Evolutionary conservation across 371 early-diverging fungal genomes (phyloP), one percentile per base, ranked within the genome.

Genomic region (Pancytospora philotis): DNA sequence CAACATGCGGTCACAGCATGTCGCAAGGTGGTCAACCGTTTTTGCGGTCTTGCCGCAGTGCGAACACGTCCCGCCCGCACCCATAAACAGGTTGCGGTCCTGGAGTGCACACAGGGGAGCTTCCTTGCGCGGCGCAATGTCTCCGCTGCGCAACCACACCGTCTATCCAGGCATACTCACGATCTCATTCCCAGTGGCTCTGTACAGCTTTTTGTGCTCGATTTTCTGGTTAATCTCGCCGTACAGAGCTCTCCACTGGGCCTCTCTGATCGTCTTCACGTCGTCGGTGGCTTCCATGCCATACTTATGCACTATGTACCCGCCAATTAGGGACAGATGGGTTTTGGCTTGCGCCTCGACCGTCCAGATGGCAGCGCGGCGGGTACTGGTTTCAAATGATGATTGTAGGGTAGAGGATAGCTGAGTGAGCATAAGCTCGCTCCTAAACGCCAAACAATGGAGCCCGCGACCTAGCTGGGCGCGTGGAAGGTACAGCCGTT

Each of bases 221-320:
- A 19, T 6, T 53, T 53, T 53, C 28, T 53, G 16, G 27, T 53
- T 34, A 8, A 53, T 53, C 28, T 53, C 55, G 8, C 8, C 34
- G 28, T 53, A 53, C 55, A 53, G 28, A 10, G 34, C 16, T 19
- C 8, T 28, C 28, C 28, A 30, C 75, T 94, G 91, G 49, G 90
- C 90, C 85, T 93, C 93, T 90, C 92, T 31, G 28, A 67, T 22
- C 55, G 62, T 41, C 22, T 66, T 63, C 30, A 19, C 30, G 6
- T 66, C 10, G 13, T 56, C 68, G 16, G 6, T 22, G 6, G 62
- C 6, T 68, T 8, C 61, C 6, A 56, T 22, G 25, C 66, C 68
- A 53, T 53, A 53, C 19, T 53, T 53, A 8, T 30, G 16, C 34
- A 8, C 34, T 8, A 53, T 16, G 8, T 53, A 53, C 27, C 30